phyloP scores from a whole-genome alignment of 1,284 basidiomycete genomes.

The Tilletia caries region DNA sequence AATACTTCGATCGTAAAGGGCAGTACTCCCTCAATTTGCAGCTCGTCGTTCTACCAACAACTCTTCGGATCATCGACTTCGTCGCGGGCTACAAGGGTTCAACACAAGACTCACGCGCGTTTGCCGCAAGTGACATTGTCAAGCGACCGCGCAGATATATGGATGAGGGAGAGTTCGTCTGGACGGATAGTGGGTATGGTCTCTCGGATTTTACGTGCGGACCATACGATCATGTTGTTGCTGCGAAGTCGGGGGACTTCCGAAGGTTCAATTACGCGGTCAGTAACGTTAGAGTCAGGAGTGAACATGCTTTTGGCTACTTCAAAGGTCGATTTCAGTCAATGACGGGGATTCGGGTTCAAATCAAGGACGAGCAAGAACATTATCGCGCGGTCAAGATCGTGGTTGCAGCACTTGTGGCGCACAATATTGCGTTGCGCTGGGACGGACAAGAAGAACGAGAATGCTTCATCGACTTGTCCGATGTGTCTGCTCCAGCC shows the following conservation, averaged over 20 bases:
- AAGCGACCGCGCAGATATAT: conserved; percentile 8
- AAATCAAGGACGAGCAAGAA: too few relatives aligned
- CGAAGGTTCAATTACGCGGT: conserved; percentile 11
- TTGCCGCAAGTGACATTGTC: conserved; percentile 16
- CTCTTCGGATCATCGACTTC: conserved; percentile 10
- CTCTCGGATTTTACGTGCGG: too few relatives aligned
- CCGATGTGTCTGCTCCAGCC: too few relatives aligned
- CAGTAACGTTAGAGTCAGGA: not conserved
- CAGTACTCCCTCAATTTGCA: conserved; percentile 11
- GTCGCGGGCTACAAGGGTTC: conserved; percentile 10
- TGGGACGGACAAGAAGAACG: too few relatives aligned
- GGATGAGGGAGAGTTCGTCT: conserved; percentile 5
- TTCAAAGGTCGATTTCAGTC: conserved; percentile 17
- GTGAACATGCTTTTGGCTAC: conserved; percentile 13
- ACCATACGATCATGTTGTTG: too few relatives aligned
- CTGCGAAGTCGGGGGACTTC: not conserved
- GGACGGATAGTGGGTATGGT: too few relatives aligned
- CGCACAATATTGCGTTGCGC: too few relatives aligned
- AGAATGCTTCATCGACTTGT: too few relatives aligned
- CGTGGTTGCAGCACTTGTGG: too few relatives aligned
- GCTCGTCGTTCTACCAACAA: conserved; percentile 14
- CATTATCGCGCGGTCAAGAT: too few relatives aligned
- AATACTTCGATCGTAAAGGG: conserved; percentile 1
- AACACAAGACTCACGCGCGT: conserved; percentile 15
- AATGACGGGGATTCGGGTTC: not conserved